Conservation (phyloP, 2,329 filamentous ascomycete genomes). For the Alternaria sp. region DNA sequence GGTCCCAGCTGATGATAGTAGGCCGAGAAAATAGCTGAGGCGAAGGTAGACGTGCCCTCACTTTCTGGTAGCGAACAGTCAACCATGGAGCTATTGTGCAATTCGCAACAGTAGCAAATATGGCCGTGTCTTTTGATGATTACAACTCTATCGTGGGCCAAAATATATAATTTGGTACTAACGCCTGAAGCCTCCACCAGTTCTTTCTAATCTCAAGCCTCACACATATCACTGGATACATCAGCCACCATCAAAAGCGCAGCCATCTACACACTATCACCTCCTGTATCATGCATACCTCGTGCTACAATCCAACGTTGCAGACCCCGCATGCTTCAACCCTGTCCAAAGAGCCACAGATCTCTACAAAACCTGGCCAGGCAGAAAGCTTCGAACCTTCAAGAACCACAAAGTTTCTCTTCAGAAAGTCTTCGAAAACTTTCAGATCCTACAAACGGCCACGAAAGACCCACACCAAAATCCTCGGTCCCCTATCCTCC, state of each 20-base stretch:
- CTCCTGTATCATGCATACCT: not conserved
- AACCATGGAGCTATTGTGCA: not conserved
- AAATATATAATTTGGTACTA: not conserved
- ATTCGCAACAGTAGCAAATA: not conserved
- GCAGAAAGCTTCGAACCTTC: not conserved
- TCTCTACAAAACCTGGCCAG: not conserved
- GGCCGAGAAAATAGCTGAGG: constrained; percentile 1
- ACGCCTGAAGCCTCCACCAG: not conserved
- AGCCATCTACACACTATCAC: not conserved
- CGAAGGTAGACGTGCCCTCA: not conserved
- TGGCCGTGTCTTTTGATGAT: not conserved
- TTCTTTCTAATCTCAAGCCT: not conserved
- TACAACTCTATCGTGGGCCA: not conserved
- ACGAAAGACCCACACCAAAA: constrained; percentile 10
- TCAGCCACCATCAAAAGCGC: not conserved
- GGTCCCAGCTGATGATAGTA: not conserved
- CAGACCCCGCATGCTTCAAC: not conserved
- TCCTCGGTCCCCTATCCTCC: not conserved
- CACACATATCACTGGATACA: not conserved
- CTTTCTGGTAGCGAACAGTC: constrained; percentile 5
- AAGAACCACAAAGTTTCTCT: not conserved
- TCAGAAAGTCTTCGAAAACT: not conserved
- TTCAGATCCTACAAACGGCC: not conserved
- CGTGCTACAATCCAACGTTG: not conserved
- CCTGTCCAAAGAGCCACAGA: not conserved